Percentiles rank a stretch among this genome's conserved stretches.
These are phyloP conservation scores for Acanthamoeba castellanii DNA, from an alignment of 208 protist species.

Conservation along the genomic window DNA sequence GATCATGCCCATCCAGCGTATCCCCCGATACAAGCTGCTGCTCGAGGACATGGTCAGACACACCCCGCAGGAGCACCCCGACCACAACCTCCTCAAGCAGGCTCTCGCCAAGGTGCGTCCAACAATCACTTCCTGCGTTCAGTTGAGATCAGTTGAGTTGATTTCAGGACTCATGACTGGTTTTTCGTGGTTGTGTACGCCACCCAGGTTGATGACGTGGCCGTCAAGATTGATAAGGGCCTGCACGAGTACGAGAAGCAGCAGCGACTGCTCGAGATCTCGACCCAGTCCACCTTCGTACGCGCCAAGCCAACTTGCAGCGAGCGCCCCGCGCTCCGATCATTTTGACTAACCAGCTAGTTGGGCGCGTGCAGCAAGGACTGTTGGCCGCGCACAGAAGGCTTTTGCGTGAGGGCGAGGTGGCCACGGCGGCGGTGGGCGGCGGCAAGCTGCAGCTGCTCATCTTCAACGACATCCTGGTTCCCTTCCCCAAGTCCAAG, in stretches of 20 bases:
- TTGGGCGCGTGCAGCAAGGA: not conserved
- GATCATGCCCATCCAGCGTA: slow-evolving; percentile 77
- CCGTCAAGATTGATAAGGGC: slow-evolving; percentile 63
- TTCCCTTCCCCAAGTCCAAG: slow-evolving; percentile 66
- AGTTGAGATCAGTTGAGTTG: too few species aligned
- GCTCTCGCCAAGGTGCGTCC: slow-evolving; percentile 21
- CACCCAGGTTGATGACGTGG: slow-evolving; percentile 30
- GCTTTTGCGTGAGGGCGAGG: slow-evolving; percentile 57
- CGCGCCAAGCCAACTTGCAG: not conserved
- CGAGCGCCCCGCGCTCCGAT: too few species aligned
- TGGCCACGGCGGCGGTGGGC: slow-evolving; percentile 11
- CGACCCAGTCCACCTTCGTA: slow-evolving; percentile 45
- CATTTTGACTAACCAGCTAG: too few species aligned
- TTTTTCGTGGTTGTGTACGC: too few species aligned
- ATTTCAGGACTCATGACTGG: too few species aligned
- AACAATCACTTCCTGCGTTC: not conserved
- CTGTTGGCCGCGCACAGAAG: slow-evolving; percentile 55
- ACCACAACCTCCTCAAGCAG: slow-evolving; percentile 66
- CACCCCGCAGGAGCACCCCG: slow-evolving; percentile 59
- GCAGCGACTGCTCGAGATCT: slow-evolving; percentile 70
- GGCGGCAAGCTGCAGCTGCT: slow-evolving; percentile 67
- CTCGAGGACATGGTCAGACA: slow-evolving; percentile 68
- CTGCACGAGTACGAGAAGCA: slow-evolving; percentile 74
- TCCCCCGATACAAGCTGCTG: slow-evolving; percentile 70
- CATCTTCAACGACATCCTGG: slow-evolving; percentile 73